phyloP scores from a whole-genome alignment of 257 asterid genomes.

The Capsicum pubescens region DNA sequence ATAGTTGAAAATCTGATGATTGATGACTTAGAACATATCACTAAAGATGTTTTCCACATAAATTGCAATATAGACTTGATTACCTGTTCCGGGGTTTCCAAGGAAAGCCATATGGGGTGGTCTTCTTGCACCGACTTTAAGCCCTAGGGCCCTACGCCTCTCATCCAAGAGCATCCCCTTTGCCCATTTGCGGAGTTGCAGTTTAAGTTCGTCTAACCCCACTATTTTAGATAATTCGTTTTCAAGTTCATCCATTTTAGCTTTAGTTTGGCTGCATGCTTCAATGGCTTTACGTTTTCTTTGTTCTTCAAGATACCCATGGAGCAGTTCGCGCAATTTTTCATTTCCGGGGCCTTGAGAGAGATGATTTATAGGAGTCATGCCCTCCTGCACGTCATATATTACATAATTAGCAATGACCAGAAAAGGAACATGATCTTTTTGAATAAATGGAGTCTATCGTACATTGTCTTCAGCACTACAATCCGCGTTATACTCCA shows the following conservation, averaged over 20 bases:
- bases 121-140: slow-evolving; percentile 77
- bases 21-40: slow-evolving; percentile 12
- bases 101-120: slow-evolving; percentile 99
- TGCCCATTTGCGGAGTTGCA: slow-evolving; percentile 88
- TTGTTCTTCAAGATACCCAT: slow-evolving; percentile 75
- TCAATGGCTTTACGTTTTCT: slow-evolving; percentile 78
- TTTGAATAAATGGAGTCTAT: slow-evolving; percentile 22
- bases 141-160: slow-evolving; percentile 87
- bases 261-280: slow-evolving; percentile 83
- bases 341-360: slow-evolving; percentile 82
- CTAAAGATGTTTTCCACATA: background rate
- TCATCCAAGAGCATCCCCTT: slow-evolving; percentile 94
- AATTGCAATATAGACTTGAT: slow-evolving; percentile 5
- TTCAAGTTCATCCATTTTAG: slow-evolving; percentile 86
- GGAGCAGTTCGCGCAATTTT: slow-evolving; percentile 70
- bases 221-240: slow-evolving; percentile 69
- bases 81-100: slow-evolving; percentile 98
- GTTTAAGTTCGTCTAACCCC: slow-evolving; percentile 71
- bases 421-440: slow-evolving; percentile 25
- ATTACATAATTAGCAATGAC: slow-evolving; percentile 43
- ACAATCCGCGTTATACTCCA: slow-evolving; percentile 80
- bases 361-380: slow-evolving; percentile 88
- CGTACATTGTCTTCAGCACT: slow-evolving; percentile 89
- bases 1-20: background rate
- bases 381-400: slow-evolving; percentile 73